Base-by-base conservation (phyloP, 306 rosid genomes). In the Canavalia ensiformis region DNA sequence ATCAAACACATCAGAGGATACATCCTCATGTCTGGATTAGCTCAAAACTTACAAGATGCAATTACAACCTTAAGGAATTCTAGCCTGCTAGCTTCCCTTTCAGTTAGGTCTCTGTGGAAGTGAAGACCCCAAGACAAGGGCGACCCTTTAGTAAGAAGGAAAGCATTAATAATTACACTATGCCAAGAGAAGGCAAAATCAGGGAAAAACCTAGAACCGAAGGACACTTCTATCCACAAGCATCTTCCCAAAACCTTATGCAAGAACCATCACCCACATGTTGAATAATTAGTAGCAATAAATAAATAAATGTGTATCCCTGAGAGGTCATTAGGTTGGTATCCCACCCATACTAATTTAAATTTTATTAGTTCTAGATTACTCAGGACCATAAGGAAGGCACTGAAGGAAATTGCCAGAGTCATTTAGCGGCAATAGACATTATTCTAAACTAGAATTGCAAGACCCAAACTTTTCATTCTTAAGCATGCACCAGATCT, bases 21-120 rank as follows among this genome's bases (percentile, higher is more conserved):
- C 50, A 44, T 34, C 56, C 71, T 71, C 76, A 25, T 12, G 8
- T 73, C 59, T 68, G 68, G 37, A 41, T 44, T 41, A 42, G 46
- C 37, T 70, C 63, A 37, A 70, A 59, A 77, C 41, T 68, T 56
- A 56, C 82, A 78, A 41, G 47, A 33, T 42, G 44, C 35, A 68
- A 76, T 11, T 42, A 68, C 39, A 68, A 77, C 64, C 45, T 10
- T 18, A 51, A 51, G 44, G 34, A 63, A 39, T 39, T 78, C 35
- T 54, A 77, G 55, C 39, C 39, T 9, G 39, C 5, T 66, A 33
- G 57, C 67, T 66, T 77, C 33, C 74, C 2, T 29, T 46, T 29
- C 46, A 54, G 1, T 52, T 66, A 39, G 30, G 51, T 62, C 59
- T 39, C 25, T 34, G 30, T 34, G 30, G 55, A 76, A 50, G 37